These are phyloP conservation scores for Conringia planisiliqua DNA, from an alignment of 345 rosid species.

Conservation along the genomic window DNA sequence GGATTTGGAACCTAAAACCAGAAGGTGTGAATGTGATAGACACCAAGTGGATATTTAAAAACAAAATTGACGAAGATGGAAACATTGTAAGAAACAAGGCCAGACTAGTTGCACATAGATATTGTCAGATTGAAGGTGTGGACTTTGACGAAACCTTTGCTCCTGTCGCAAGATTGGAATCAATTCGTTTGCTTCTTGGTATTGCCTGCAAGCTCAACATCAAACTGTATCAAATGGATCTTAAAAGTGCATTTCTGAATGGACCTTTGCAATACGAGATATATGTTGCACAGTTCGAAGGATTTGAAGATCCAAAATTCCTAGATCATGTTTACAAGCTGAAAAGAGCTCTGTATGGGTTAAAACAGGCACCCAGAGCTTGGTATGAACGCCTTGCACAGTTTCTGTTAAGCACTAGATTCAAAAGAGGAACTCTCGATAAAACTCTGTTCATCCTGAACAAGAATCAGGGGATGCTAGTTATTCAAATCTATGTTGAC, in stretches of 20 bases:
- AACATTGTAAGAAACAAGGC: background rate
- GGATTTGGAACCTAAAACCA: too few species aligned
- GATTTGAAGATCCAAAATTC: background rate
- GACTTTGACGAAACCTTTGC: background rate
- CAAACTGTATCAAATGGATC: background rate
- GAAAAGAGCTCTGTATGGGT: background rate
- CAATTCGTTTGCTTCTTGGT: background rate
- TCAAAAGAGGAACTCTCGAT: background rate
- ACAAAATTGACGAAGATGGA: too few species aligned
- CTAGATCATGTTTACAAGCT: background rate
- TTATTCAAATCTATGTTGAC: background rate
- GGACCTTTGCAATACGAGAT: background rate
- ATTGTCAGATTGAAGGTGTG: background rate
- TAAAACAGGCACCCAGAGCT: background rate
- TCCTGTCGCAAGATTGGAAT: background rate
- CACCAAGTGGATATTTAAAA: too few species aligned
- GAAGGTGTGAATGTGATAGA: too few species aligned
- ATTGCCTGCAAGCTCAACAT: background rate
- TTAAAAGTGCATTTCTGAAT: background rate
- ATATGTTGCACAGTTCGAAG: background rate
- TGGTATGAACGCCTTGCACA: background rate
- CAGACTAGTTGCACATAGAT: background rate
- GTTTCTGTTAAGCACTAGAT: background rate
- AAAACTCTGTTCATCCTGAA: background rate
- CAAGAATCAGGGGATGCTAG: background rate